Evolutionary conservation across 1,284 basidiomycete genomes (phyloP).

Genomic region (Naganishia sp.): DNA sequence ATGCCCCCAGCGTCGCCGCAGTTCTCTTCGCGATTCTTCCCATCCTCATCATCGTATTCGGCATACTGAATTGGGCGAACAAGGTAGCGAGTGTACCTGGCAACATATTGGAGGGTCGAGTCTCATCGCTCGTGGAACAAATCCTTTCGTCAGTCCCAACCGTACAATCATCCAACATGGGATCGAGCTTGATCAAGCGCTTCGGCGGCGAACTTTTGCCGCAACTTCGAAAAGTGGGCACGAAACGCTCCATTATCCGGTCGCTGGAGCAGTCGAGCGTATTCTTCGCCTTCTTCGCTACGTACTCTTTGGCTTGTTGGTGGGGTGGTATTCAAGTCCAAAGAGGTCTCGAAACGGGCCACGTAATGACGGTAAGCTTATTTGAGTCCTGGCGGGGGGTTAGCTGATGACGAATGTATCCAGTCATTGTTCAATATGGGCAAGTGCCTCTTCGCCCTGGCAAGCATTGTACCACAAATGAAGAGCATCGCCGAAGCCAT

Average conservation of each 20-base stretch:
- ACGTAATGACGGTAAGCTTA: slow-evolving; percentile 40
- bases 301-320: slow-evolving; percentile 41
- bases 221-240: slow-evolving; percentile 46
- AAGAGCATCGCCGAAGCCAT: slow-evolving; percentile 40
- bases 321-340: slow-evolving; percentile 52
- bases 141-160: slow-evolving; percentile 63
- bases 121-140: slow-evolving; percentile 88
- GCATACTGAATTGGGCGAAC: slow-evolving; percentile 69
- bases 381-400: too few relatives aligned
- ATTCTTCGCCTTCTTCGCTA: slow-evolving; percentile 40
- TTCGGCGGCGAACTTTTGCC: slow-evolving; percentile 47
- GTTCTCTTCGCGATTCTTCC: slow-evolving; percentile 85
- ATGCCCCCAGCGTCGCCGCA: slow-evolving; percentile 64
- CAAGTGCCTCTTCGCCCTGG: slow-evolving; percentile 36
- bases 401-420: too few relatives aligned
- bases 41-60: slow-evolving; percentile 76
- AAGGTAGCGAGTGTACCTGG: slow-evolving; percentile 55
- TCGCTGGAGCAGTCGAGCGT: slow-evolving; percentile 42
- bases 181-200: slow-evolving; percentile 61
- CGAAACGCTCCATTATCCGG: slow-evolving; percentile 39
- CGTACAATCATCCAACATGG: slow-evolving; percentile 88
- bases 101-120: slow-evolving; percentile 75
- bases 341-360: slow-evolving; percentile 36
- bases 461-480: slow-evolving; percentile 47
- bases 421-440: too few relatives aligned